Evolutionary conservation across 345 rosid genomes (phyloP).

Genomic region (Moricandia moricandioides): DNA sequence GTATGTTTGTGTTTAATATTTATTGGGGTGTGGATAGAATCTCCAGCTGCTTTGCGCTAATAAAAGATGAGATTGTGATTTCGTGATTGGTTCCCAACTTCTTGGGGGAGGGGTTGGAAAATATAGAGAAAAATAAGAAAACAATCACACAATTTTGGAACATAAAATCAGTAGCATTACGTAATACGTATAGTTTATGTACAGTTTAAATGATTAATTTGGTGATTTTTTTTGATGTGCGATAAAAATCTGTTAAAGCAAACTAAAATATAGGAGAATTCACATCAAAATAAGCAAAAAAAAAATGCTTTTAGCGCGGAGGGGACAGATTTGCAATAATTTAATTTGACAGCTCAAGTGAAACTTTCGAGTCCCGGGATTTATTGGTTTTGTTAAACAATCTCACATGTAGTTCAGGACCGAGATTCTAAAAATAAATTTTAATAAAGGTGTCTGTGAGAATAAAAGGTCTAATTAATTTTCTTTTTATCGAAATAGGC

Average conservation of each 20-base stretch:
- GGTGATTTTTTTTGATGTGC: background rate
- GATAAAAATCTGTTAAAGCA: background rate
- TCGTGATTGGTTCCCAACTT: conserved; percentile 33
- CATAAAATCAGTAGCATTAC: background rate
- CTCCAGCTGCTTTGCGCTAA: conserved; percentile 25
- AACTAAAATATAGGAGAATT: background rate
- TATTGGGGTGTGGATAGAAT: conserved; percentile 9
- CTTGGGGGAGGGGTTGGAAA: conserved; percentile 9
- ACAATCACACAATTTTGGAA: background rate
- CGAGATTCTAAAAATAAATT: conserved; percentile 1
- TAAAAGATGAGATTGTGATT: conserved; percentile 11
- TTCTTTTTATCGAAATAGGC: background rate
- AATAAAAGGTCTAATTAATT: background rate
- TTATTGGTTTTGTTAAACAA: conserved; percentile 30
- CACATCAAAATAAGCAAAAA: background rate
- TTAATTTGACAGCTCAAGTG: conserved; percentile 16
- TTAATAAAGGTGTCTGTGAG: background rate
- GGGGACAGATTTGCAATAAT: conserved; percentile 5
- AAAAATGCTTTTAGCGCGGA: background rate
- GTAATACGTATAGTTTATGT: background rate
- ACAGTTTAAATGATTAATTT: background rate
- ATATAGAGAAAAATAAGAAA: background rate
- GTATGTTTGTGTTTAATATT: conserved; percentile 3
- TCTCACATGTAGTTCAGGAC: background rate
- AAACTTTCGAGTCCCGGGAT: conserved; percentile 25